phyloP scores from a whole-genome alignment of 2,329 filamentous ascomycete genomes.

The Arthrobotrys musiformis region DNA sequence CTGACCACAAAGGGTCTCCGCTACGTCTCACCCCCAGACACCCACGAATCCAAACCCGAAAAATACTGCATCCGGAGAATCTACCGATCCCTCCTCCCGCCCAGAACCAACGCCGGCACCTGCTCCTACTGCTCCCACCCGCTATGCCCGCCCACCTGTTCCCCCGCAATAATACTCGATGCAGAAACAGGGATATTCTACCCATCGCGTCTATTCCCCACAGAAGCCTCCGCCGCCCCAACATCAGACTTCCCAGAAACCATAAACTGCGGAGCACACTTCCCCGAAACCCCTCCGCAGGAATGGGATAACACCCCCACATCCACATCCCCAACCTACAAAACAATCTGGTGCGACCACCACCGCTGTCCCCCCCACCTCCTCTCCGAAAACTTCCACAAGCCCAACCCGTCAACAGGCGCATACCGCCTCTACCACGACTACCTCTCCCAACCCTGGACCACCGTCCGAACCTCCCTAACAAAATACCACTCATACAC shows the following conservation, averaged over 20 bases:
- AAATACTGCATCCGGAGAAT: no score
- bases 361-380: constrained; percentile 7
- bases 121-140: no score
- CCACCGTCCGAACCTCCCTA: neutral
- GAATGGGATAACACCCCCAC: neutral
- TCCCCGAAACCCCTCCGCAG: neutral
- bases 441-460: neutral
- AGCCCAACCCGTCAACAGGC: neutral
- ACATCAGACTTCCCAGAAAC: neutral
- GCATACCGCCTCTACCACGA: neutral
- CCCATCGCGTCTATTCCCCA: neutral
- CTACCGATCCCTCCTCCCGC: no score
- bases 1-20: no score
- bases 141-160: no score
- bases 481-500: no score
- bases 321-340: neutral
- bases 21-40: no score
- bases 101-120: no score
- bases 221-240: neutral
- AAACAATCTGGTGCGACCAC: constrained; percentile 20
- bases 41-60: no score
- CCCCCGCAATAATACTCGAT: no score
- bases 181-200: constrained; percentile 37
- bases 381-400: neutral
- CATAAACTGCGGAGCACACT: neutral